Evolutionary conservation across 73 alveolate genomes (phyloP).

Genomic region (Breviolum minutum): DNA sequence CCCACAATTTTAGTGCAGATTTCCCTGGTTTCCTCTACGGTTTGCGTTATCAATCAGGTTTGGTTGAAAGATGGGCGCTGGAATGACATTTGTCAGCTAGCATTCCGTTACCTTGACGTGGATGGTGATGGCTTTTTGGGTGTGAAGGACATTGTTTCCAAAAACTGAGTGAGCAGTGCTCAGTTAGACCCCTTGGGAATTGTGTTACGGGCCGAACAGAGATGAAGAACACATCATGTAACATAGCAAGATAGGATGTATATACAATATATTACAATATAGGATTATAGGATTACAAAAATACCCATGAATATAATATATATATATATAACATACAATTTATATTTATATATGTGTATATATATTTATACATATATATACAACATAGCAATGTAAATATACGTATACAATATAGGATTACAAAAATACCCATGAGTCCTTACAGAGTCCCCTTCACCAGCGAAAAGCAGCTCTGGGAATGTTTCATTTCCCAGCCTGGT

Average conservation of each 20-base stretch:
- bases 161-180: background rate
- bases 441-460: background rate
- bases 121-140: constrained; percentile 47
- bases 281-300: too few relatives aligned
- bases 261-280: too few relatives aligned
- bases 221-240: too few relatives aligned
- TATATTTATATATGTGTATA: too few relatives aligned
- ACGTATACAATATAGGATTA: too few relatives aligned
- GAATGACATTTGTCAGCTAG: background rate
- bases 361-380: too few relatives aligned
- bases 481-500: background rate
- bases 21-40: background rate
- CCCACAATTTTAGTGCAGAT: background rate
- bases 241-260: too few relatives aligned
- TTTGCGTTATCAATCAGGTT: background rate
- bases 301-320: too few relatives aligned
- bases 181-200: background rate
- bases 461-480: background rate
- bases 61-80: constrained; percentile 54
- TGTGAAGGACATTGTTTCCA: background rate
- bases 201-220: too few relatives aligned
- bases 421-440: too few relatives aligned
- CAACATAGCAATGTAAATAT: too few relatives aligned
- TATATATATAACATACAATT: too few relatives aligned
- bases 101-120: constrained; percentile 64